These are phyloP conservation scores for Fraxinus albicans DNA, from an alignment of 305 asterid species.

Conservation along the genomic window DNA sequence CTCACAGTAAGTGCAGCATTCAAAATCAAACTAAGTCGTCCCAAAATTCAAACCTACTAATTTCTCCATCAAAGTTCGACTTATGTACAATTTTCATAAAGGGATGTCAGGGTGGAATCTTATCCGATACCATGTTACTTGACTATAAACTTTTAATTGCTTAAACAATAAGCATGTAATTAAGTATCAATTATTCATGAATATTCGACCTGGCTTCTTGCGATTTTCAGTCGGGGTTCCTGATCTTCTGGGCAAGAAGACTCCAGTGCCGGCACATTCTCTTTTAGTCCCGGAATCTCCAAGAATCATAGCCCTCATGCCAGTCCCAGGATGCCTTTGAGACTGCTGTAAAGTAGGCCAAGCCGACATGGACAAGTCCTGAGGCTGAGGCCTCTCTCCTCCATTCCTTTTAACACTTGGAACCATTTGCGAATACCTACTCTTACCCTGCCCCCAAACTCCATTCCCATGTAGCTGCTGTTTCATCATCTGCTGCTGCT, in stretches of 20 bases:
- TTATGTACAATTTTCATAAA: not conserved
- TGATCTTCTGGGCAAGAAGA: conserved; percentile 63
- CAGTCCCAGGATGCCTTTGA: conserved; percentile 38
- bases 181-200: not conserved
- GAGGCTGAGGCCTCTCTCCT: conserved; percentile 12
- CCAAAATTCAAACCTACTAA: not conserved
- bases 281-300: conserved; percentile 53
- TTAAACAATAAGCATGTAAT: not conserved
- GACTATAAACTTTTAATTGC: not conserved
- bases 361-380: conserved; percentile 5
- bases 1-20: not conserved
- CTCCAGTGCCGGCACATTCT: conserved; percentile 87
- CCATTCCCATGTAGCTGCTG: conserved; percentile 23
- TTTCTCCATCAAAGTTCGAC: not conserved
- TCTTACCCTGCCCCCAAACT: conserved; percentile 13
- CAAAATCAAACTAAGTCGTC: not conserved
- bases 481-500: conserved; percentile 40
- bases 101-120: not conserved
- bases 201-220: conserved; percentile 49
- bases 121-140: not conserved
- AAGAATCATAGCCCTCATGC: conserved; percentile 60
- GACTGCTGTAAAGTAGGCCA: conserved; percentile 29
- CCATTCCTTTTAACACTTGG: conserved; percentile 22
- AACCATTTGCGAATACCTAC: conserved; percentile 11
- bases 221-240: conserved; percentile 45